phyloP scores from a whole-genome alignment of 1,139 yeast genomes.

The Candida anutae region DNA sequence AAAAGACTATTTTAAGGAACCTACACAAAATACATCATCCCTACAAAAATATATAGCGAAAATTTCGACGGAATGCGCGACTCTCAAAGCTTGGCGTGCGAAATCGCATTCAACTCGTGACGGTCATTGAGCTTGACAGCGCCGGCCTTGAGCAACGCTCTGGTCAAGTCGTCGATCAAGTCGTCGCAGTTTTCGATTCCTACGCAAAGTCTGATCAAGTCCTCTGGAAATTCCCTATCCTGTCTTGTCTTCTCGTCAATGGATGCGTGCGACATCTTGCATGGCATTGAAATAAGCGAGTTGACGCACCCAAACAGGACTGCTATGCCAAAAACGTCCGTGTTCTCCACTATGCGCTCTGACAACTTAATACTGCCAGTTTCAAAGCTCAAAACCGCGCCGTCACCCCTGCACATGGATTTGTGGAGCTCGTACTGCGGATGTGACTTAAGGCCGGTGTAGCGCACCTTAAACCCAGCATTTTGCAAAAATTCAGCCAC shows the following conservation, averaged over 20 bases:
- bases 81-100: conserved; percentile 34
- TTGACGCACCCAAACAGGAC: conserved; percentile 94
- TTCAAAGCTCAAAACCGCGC: conserved; percentile 84
- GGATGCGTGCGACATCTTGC: conserved; percentile 95
- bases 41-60: too few species aligned
- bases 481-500: conserved; percentile 66
- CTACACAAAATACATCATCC: too few species aligned
- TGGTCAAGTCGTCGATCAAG: conserved; percentile 64
- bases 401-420: conserved; percentile 75
- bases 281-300: conserved; percentile 85
- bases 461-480: conserved; percentile 63
- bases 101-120: conserved; percentile 39
- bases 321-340: conserved; percentile 78
- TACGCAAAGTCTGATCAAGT: conserved; percentile 77
- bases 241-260: conserved; percentile 81
- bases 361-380: conserved; percentile 67
- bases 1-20: too few species aligned
- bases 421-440: conserved; percentile 77
- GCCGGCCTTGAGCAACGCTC: conserved; percentile 62
- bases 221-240: conserved; percentile 88
- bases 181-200: conserved; percentile 72
- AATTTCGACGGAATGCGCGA: too few species aligned
- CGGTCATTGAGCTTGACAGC: conserved; percentile 39
- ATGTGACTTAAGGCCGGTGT: conserved; percentile 75
- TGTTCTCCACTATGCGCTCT: conserved; percentile 67